phyloP scores from a whole-genome alignment of 192 early-diverging fungal species.

The Chytriomyces confervae region DNA sequence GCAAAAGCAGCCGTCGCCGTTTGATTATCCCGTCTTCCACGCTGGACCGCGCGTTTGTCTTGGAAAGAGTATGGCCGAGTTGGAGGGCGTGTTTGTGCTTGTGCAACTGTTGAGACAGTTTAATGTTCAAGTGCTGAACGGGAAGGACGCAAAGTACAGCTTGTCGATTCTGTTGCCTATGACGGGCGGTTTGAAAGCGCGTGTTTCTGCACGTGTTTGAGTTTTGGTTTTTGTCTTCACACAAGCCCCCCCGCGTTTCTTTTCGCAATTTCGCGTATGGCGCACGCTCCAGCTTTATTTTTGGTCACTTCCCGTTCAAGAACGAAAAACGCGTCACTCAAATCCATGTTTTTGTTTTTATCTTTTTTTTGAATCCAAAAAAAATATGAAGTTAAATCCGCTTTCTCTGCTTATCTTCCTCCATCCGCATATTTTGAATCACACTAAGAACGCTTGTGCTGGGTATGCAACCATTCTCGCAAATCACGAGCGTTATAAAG shows the following conservation, averaged over 20 bases:
- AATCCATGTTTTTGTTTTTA: neutral
- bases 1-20: constrained; percentile 29
- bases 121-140: constrained; percentile 24
- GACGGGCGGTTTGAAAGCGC: constrained; percentile 10
- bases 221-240: neutral
- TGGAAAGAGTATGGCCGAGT: constrained; percentile 47
- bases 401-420: constrained; percentile 30
- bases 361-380: too few species aligned
- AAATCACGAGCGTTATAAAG: constrained; percentile 88
- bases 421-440: constrained; percentile 22
- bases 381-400: neutral
- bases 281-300: too few species aligned
- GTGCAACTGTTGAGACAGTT: constrained; percentile 28
- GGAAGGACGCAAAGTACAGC: constrained; percentile 16
- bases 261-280: too few species aligned
- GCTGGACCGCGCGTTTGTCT: constrained; percentile 59
- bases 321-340: neutral
- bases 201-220: neutral
- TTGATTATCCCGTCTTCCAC: constrained; percentile 64
- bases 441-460: constrained; percentile 73
- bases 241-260: too few species aligned
- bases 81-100: constrained; percentile 48
- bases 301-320: neutral
- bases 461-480: constrained; percentile 91
- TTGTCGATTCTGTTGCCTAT: constrained; percentile 36